Conservation (phyloP, 1,284 basidiomycete genomes). For the Cryptococcus hybrid region DNA sequence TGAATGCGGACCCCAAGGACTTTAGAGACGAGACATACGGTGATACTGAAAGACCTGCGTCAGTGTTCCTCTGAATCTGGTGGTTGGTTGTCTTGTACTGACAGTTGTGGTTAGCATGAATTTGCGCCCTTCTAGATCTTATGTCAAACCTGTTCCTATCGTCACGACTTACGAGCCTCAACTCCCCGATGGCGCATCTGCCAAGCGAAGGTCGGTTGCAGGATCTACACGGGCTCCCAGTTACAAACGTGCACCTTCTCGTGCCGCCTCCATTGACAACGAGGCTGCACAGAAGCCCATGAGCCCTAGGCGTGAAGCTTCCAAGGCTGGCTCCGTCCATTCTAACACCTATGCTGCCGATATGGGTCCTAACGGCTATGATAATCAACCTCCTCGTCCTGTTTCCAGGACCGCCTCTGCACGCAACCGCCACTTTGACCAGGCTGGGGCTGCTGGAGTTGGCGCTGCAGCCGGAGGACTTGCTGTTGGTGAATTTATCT, state of each 20-base stretch:
- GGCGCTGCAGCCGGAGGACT: conserved; percentile 14
- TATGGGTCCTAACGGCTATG: neutral
- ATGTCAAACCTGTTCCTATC: conserved; percentile 40
- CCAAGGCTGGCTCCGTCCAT: conserved; percentile 18
- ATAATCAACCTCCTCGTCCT: conserved; percentile 3
- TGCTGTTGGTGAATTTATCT: conserved; percentile 28
- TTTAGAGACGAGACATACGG: conserved; percentile 3
- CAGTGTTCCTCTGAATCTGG: too few species aligned
- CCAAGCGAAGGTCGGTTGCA: conserved; percentile 20
- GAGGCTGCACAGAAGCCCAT: conserved; percentile 1
- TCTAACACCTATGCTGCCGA: conserved; percentile 4
- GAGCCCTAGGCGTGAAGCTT: conserved; percentile 13
- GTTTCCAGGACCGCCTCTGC: conserved; percentile 10
- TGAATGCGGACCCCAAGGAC: conserved; percentile 8
- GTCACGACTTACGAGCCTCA: conserved; percentile 39
- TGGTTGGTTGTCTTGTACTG: neutral
- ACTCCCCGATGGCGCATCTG: conserved; percentile 7
- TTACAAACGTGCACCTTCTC: conserved; percentile 1
- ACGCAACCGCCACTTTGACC: conserved; percentile 13
- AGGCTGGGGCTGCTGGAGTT: conserved; percentile 1
- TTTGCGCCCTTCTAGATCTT: conserved; percentile 40
- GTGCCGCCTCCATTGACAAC: conserved; percentile 1
- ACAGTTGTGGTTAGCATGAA: conserved; percentile 3
- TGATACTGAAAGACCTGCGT: conserved; percentile 4
- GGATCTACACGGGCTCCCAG: conserved; percentile 16